These are phyloP conservation scores for Tricholoma terreum DNA, from an alignment of 768 basidiomycete species.

Conservation along the genomic window DNA sequence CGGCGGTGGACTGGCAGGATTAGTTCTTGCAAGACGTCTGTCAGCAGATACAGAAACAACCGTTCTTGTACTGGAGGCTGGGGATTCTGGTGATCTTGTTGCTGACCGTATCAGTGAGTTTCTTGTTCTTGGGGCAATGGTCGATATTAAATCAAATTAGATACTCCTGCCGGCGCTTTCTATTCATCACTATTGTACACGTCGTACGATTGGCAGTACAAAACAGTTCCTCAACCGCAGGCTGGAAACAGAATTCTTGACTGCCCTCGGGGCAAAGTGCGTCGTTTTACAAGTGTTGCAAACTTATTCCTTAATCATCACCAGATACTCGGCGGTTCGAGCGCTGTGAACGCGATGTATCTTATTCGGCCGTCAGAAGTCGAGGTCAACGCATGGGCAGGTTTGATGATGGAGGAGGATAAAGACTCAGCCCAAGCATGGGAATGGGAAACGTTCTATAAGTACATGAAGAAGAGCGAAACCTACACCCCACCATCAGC, in stretches of 20 bases:
- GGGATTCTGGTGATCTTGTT: slow-evolving; percentile 21
- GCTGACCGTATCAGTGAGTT: slow-evolving; percentile 28
- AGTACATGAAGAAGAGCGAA: slow-evolving; percentile 47
- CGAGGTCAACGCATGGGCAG: slow-evolving; percentile 43
- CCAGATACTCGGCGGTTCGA: slow-evolving; percentile 63
- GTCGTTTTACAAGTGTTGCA: background rate
- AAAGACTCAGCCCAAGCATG: slow-evolving; percentile 29
- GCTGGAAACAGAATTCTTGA: slow-evolving; percentile 39
- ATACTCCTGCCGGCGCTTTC: slow-evolving; percentile 51
- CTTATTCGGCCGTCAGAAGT: slow-evolving; percentile 49
- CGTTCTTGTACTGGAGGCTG: slow-evolving; percentile 41
- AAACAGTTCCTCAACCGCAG: slow-evolving; percentile 44
- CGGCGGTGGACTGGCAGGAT: slow-evolving; percentile 31
- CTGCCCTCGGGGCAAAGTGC: slow-evolving; percentile 64
- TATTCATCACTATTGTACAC: slow-evolving; percentile 46
- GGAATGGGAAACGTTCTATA: slow-evolving; percentile 41
- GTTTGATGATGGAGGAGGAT: slow-evolving; percentile 30
- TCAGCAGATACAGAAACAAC: slow-evolving; percentile 30
- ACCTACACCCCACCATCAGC: slow-evolving; percentile 46
- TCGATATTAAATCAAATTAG: slow-evolving; percentile 23
- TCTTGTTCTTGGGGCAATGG: background rate
- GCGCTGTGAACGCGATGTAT: slow-evolving; percentile 71
- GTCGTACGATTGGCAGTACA: slow-evolving; percentile 55
- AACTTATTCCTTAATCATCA: no score
- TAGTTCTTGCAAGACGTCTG: slow-evolving; percentile 32